Evolutionary conservation across 192 early-diverging fungal genomes (phyloP), one percentile per base, ranked within the genome.

Genomic region (Rhizoclosmatium globosum): DNA sequence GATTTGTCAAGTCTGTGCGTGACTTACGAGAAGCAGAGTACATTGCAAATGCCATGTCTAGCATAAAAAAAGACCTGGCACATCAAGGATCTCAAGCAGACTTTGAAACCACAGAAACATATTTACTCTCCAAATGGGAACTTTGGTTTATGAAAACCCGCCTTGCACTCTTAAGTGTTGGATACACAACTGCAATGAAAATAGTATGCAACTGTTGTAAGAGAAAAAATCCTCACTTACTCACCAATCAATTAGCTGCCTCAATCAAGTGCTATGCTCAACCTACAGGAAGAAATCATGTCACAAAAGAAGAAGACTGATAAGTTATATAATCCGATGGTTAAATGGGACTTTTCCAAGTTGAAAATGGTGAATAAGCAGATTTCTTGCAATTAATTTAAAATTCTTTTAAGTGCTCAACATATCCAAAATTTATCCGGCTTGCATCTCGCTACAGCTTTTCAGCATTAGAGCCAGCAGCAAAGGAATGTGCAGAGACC

Each of bases 1-100:
- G 83, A 53, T 86, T 83, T 71, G 80, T 79, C 21, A 50, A 79
- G 17, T 77, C 87, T 74, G 87, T 88, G 41, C 66, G 78, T 1
- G 80, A 87, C 58, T 68, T 90, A 4, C 74, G 89, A 39, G 85
- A 87, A 64, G 85, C 86, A 2, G 89, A 90, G 48, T 90, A 88
- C 69, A 79, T 87, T 38, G 82, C 85, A 23, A 84, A 82, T 39
- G 73, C 82, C 38, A 78, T 90, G 73, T 81, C 64, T 7, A 48
- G 67, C 9, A 80, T 90, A 9, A 90, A 90, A 72, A 82, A 84
- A 79, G 89, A 90, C 64, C 39, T 90, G 17, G 64, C 70, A 4
- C 79, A 85, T 45, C 84, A 85, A 47, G 89, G 89, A 6, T 31
- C 48, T 7, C 79, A 75, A 31, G 80, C 83, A 3, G 89, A 90